These are phyloP conservation scores for Saccharomycopsis babjevae DNA, from an alignment of 805 yeast species.

Conservation along the genomic window DNA sequence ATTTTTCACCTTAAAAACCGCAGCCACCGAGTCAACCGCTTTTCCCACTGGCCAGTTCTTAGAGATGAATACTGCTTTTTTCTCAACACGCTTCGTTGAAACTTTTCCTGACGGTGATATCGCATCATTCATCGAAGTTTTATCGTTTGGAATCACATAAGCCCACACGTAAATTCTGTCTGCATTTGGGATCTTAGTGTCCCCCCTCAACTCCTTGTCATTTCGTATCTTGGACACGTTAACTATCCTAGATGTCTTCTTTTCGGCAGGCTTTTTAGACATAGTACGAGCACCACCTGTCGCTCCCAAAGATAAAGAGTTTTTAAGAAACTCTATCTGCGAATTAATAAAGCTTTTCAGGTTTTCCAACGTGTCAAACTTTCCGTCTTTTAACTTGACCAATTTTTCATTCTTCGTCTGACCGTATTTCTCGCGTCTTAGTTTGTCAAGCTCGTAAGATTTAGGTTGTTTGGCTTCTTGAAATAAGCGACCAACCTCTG, in stretches of 20 bases:
- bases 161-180: slow-evolving; percentile 42
- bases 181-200: slow-evolving; percentile 29
- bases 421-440: neutral
- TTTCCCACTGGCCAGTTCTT: slow-evolving; percentile 53
- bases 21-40: slow-evolving; percentile 44
- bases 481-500: slow-evolving; percentile 38
- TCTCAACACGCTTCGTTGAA: slow-evolving; percentile 14
- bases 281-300: neutral
- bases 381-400: neutral
- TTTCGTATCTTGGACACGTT: slow-evolving; percentile 25
- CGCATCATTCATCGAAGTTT: neutral
- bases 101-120: neutral
- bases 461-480: slow-evolving; percentile 31
- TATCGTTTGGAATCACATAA: slow-evolving; percentile 11
- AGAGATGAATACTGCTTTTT: slow-evolving; percentile 35
- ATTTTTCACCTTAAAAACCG: slow-evolving; percentile 37
- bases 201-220: slow-evolving; percentile 35
- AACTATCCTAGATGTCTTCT: slow-evolving; percentile 15
- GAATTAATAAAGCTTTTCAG: slow-evolving; percentile 20
- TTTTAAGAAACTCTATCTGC: neutral
- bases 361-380: slow-evolving; percentile 8
- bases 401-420: neutral
- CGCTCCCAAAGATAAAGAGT: neutral
- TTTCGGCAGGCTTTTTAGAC: neutral
- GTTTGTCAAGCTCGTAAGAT: slow-evolving; percentile 6